Conservation (phyloP, 2,329 filamentous ascomycete species). For the Neofusicoccum kwambonambiense region DNA sequence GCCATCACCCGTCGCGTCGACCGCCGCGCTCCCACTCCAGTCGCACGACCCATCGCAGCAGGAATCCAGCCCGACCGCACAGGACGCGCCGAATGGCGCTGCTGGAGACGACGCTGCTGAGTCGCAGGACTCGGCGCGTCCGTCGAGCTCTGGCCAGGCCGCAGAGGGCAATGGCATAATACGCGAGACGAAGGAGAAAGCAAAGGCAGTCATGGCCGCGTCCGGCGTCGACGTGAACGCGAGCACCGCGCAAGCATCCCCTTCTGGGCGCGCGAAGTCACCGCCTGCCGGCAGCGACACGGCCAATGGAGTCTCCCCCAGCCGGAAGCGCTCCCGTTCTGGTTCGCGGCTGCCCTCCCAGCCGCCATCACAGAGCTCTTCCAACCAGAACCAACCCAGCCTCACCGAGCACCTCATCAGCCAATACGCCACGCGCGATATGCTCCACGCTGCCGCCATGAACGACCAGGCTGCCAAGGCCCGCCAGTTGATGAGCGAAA, state of each 20-base stretch:
- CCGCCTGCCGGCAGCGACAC: constrained; percentile 34
- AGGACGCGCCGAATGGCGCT: constrained; percentile 29
- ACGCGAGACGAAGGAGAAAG: constrained; percentile 59
- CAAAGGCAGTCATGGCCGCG: constrained; percentile 57
- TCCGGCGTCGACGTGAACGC: constrained; percentile 44
- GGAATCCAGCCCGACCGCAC: constrained; percentile 29
- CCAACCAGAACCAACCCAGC: constrained; percentile 38
- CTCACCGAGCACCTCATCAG: constrained; percentile 54
- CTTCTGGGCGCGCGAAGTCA: constrained; percentile 25
- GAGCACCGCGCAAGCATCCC: constrained; percentile 29
- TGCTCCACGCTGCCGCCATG: constrained; percentile 57
- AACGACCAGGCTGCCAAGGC: constrained; percentile 45
- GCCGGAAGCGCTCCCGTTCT: constrained; percentile 60
- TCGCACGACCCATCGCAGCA: constrained; percentile 27
- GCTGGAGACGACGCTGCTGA: constrained; percentile 35
- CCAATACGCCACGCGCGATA: constrained; percentile 64
- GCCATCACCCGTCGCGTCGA: constrained; percentile 34
- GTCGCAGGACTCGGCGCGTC: constrained; percentile 28
- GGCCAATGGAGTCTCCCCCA: constrained; percentile 51
- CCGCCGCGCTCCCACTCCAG: constrained; percentile 24
- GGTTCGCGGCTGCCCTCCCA: constrained; percentile 53
- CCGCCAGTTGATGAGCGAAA: constrained; percentile 55
- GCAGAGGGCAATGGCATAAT: constrained; percentile 46
- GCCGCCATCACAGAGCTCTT: constrained; percentile 35
- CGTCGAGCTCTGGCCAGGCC: constrained; percentile 29